These are phyloP conservation scores for Salix udensis DNA, from an alignment of 345 rosid species.

Conservation along the genomic window DNA sequence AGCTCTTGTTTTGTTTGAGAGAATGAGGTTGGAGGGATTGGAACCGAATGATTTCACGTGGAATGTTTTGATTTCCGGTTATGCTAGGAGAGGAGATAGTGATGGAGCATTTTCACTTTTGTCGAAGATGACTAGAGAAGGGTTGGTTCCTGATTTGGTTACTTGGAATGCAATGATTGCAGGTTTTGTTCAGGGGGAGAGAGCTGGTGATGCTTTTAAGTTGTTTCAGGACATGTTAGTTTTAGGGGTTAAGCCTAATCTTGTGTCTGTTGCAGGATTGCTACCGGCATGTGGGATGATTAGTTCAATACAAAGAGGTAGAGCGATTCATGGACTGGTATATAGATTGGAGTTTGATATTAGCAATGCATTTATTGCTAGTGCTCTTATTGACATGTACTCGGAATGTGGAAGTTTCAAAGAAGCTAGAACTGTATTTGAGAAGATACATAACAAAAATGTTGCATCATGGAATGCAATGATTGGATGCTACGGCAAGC, in stretches of 20 bases:
- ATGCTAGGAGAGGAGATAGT: constrained; percentile 41
- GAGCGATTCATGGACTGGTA: no score
- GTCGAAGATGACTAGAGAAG: constrained; percentile 35
- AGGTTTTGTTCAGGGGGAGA: no score
- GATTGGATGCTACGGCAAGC: not conserved
- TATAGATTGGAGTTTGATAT: no score
- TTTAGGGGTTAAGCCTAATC: no score
- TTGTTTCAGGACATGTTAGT: no score
- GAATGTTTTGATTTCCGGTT: constrained; percentile 40
- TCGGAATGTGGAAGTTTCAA: no score
- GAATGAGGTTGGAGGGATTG: constrained; percentile 42
- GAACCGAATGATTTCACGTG: constrained; percentile 45
- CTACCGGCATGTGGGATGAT: not conserved
- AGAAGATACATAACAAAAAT: not conserved
- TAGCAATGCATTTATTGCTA: no score
- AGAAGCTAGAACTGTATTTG: no score
- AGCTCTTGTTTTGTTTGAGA: constrained; percentile 33
- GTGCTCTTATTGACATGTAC: no score
- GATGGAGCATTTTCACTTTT: constrained; percentile 25
- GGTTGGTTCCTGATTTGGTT: constrained; percentile 34
- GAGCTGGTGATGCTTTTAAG: no score
- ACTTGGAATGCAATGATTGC: constrained; percentile 6
- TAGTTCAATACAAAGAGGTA: no score
- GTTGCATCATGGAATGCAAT: constrained; percentile 2
- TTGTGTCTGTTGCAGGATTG: not conserved